Evolutionary conservation across 1,284 basidiomycete species (phyloP), one percentile per base, ranked within the genome.

Genomic region (Ceratobasidium sp.): DNA sequence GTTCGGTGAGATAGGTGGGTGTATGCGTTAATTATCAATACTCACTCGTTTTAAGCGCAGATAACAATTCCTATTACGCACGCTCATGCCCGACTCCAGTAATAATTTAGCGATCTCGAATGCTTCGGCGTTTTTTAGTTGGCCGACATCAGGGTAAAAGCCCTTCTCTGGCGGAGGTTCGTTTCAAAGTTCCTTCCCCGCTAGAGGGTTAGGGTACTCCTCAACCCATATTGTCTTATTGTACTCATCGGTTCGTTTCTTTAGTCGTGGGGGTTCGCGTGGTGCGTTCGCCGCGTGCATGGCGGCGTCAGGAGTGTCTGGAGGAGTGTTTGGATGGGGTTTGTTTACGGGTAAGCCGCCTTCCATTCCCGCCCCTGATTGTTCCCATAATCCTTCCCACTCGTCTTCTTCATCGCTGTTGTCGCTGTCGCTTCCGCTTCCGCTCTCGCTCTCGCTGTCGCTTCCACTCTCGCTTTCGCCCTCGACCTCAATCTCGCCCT

Each of bases 61-160:
- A 51, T 28, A 70, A 10, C n/a, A 18, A 20, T 70, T 39, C 13
- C 51, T 9, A n/a, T 20, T 7, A 5, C 28, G 39, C 5, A 9
- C 28, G 68, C 49, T 53, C 51, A 70, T 40, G 12, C 68, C 68
- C 26, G 51, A 70, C 4, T 39, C 33, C 33, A 70, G 18, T n/a
- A 70, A 49, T 12, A 56, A 42, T 23, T 70, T 23, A 5, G 51
- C 68, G 2, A 70, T 40, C 51, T 70, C 51, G 18, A 70, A 70
- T 6, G 13, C 7, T 9, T 70, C 33, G 10, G 49, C 26, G 40
- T 40, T 42, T 40, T 5, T 9, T 9, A 63, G 33, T 18, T 40
- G 4, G 10, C 28, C 60, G 3, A 63, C 33, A 23, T 63, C 60
- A 4, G 60, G 33, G 23, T 63, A 63, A 33, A 33, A 33, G 33